Evolutionary conservation across 352 stramenopile species (phyloP), one percentile per base, ranked within the genome.

Genomic region (Globisporangium alternatum): DNA sequence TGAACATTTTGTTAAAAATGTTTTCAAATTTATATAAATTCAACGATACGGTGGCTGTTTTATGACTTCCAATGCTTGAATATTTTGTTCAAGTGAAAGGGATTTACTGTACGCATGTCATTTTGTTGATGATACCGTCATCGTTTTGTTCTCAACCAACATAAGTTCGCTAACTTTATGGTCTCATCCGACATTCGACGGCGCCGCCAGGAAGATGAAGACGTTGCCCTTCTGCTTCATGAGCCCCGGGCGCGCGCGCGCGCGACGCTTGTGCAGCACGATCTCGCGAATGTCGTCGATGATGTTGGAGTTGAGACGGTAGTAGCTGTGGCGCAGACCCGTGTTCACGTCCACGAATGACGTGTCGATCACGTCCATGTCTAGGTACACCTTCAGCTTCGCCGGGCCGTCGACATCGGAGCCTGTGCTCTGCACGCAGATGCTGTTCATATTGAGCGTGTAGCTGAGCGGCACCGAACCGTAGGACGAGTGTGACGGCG

Each of bases 291-390:
- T 68, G 51, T 78, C 71, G 39, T 78, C 65, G 21, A 90, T 63
- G n/a, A 90, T 67, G 25, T 75, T 84, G 25, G 73, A 55, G 65
- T 90, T 90, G 17, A 90, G 44, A 54, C 71, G 84, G 56, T 82
- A 90, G 59, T 78, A 87, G 53, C 71, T 78, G 70, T 91, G 81
- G 2, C 81, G 69, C 15, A 90, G 47, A 8, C 69, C 61, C 2
- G 86, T 71, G 63, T 91, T 91, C 43, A 75, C 75, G 48, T 91
- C 81, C 35, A 90, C 70, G 39, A 71, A 80, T n/a, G 81, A 87
- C 19, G 76, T 91, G 64, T 90, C 80, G 52, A 91, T 85, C 22
- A 83, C 80, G 70, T 91, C 81, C 37, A 84, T 69, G 70, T 89
- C 80, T 3, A 90, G 60, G 58, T 68, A 88, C 39, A 67, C 53